A percentile compares a stretch with the other conserved stretches of the same genome.
Conservation (phyloP, 2,329 filamentous ascomycete genomes). For the Ramularia endophylla region DNA sequence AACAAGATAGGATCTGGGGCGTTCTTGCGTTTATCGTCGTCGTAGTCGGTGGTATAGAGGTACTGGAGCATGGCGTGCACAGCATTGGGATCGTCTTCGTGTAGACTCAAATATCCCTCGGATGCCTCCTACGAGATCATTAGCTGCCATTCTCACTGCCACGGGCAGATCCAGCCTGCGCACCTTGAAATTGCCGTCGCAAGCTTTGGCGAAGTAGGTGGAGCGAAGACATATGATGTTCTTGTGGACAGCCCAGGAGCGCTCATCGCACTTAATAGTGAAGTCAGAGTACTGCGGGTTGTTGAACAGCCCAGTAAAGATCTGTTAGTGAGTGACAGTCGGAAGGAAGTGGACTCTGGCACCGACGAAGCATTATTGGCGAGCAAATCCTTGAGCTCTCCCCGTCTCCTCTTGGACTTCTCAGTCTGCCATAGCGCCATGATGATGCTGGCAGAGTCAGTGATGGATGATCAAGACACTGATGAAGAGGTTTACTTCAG, state of each 20-base stretch:
- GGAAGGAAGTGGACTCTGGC: too few relatives aligned
- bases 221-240: constrained; percentile 20
- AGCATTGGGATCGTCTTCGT: constrained; percentile 5
- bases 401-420: too few relatives aligned
- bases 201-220: constrained; percentile 20
- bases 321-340: not conserved
- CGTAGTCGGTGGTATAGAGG: constrained; percentile 7
- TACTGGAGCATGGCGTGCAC: constrained; percentile 10
- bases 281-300: constrained; percentile 17
- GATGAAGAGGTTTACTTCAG: too few relatives aligned
- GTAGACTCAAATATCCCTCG: not conserved
- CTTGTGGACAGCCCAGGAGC: constrained; percentile 20
- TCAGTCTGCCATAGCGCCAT: too few relatives aligned
- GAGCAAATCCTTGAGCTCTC: too few relatives aligned
- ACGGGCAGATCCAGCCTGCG: not conserved
- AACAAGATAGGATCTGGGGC: constrained; percentile 3
- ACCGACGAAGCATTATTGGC: too few relatives aligned
- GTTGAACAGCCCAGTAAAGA: too few relatives aligned
- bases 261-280: constrained; percentile 17
- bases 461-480: too few relatives aligned
- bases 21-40: not conserved
- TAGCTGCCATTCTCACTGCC: too few relatives aligned
- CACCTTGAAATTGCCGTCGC: constrained; percentile 16
- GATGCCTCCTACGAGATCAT: constrained; percentile 4
- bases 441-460: too few relatives aligned